Conservation (phyloP, 306 rosid genomes). For the Calophaca sinica region DNA sequence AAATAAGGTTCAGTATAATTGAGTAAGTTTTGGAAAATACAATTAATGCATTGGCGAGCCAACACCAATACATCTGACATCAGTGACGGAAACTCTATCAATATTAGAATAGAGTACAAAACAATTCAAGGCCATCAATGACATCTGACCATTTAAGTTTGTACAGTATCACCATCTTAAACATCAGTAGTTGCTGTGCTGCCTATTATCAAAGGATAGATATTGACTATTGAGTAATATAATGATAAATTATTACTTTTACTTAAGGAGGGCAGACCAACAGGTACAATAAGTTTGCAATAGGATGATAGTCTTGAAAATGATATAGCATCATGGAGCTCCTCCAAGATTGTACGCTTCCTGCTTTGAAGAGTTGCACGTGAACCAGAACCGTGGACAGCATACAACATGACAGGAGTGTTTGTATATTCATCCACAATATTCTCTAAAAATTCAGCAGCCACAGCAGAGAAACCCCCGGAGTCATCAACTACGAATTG, state of each 20-base stretch:
- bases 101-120: constrained; percentile 23
- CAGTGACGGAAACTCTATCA: constrained; percentile 4
- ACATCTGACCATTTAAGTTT: constrained; percentile 14
- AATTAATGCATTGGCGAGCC: constrained; percentile 35
- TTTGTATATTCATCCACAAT: constrained; percentile 84
- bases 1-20: constrained; percentile 28
- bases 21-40: constrained; percentile 28
- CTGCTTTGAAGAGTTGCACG: constrained; percentile 52
- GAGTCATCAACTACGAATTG: constrained; percentile 85
- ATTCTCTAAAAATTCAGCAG: constrained; percentile 78
- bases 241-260: constrained; percentile 57
- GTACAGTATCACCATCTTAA: constrained; percentile 37
- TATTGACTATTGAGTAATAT: constrained; percentile 31
- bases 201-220: constrained; percentile 26
- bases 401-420: constrained; percentile 72
- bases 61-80: constrained; percentile 31
- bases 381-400: constrained; percentile 65
- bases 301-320: constrained; percentile 83
- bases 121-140: constrained; percentile 23
- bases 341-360: constrained; percentile 65
- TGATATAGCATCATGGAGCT: constrained; percentile 85
- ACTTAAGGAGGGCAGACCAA: constrained; percentile 79
- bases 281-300: constrained; percentile 77
- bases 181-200: constrained; percentile 13
- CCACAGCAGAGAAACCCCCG: constrained; percentile 90